Base-by-base conservation (phyloP, 768 basidiomycete species). In the Suillus weaverae region DNA sequence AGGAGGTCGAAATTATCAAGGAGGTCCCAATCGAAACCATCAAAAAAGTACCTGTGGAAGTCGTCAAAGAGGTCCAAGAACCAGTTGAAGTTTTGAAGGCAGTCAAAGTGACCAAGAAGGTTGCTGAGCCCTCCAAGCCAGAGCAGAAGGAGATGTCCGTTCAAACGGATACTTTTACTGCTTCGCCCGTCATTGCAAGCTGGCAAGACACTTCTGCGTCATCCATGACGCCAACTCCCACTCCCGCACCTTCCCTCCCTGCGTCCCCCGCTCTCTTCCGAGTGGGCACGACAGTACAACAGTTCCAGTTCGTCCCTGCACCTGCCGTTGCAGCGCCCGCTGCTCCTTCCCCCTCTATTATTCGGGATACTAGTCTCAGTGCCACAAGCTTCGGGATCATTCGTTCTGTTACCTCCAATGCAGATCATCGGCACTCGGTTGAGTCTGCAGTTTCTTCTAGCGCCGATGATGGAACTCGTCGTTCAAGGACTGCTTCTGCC, bases 141-240 rank as follows among this genome's bases (percentile, higher is more conserved):
- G 88, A 91, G 69, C 77, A 85, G 38, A 87, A 81, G 72, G 92
- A 95, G 69, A 90, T 87, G 65, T 90, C 87, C 4, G 86, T 89
- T 39, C 92, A 95, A 78, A 94, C 92, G 1, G 93, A 95, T 66
- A 83, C 83, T 59, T 11, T 36, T 6, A n/a, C 32, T 54, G 72
- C 77, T 30, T 64, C 70, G 44, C 76, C 77, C 18, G 60, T 70
- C 26, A 67, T 75, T n/a, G 77, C 81, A 5, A 67, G 64, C 14
- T 72, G 56, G 63, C 77, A 63, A 62, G 72, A 68, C 62, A 68
- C 62, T 51, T 78, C 69, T 60, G 70, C 67, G 48, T 67, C 76
- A 63, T 76, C 77, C 61, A 64, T 73, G 70, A 69, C 80, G 39
- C 69, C 80, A 43, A 54, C 79, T 65, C 72, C 79, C 60, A 73